phyloP scores from a whole-genome alignment of 2,329 filamentous ascomycete genomes.

The Colletotrichum sp. region DNA sequence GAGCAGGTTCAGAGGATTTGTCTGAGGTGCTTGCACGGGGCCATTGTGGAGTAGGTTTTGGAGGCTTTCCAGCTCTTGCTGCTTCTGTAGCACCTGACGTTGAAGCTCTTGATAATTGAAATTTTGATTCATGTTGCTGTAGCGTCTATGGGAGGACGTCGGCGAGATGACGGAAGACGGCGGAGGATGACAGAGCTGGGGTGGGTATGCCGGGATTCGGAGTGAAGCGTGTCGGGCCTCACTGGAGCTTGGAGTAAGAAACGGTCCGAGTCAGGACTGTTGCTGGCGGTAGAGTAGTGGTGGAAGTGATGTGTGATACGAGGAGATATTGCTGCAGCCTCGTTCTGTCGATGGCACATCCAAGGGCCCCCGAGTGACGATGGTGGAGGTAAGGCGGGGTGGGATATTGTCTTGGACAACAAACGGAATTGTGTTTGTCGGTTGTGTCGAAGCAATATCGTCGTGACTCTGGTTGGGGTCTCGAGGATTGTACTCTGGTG shows the following conservation, averaged over 20 bases:
- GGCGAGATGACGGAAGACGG: not conserved
- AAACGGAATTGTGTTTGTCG: not conserved
- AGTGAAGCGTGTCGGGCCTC: not conserved
- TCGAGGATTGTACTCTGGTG: conserved; percentile 4
- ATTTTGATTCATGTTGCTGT: conserved; percentile 18
- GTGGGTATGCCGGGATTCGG: not conserved
- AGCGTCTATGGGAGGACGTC: not conserved
- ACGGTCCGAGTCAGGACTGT: conserved; percentile 1
- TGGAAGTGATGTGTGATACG: not conserved
- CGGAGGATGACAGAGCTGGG: not conserved
- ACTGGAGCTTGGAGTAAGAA: not conserved
- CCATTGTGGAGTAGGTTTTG: conserved; percentile 9
- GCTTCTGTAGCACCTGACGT: conserved; percentile 16
- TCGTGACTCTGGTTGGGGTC: not conserved
- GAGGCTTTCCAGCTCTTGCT: conserved; percentile 18
- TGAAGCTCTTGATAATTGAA: conserved; percentile 17
- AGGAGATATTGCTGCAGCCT: conserved; percentile 12
- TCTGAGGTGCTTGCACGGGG: not conserved
- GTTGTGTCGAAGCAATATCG: conserved; percentile 4
- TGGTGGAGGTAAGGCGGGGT: conserved; percentile 2
- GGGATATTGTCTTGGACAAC: not conserved
- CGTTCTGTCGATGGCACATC: conserved; percentile 5
- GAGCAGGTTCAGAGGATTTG: not conserved
- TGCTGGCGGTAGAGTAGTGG: not conserved
- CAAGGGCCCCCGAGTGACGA: conserved; percentile 7